Evolutionary conservation across 176 grass and related monocot species (phyloP), one percentile per base, ranked within the genome.

Genomic region (barley (Hordeum vulgare)): DNA sequence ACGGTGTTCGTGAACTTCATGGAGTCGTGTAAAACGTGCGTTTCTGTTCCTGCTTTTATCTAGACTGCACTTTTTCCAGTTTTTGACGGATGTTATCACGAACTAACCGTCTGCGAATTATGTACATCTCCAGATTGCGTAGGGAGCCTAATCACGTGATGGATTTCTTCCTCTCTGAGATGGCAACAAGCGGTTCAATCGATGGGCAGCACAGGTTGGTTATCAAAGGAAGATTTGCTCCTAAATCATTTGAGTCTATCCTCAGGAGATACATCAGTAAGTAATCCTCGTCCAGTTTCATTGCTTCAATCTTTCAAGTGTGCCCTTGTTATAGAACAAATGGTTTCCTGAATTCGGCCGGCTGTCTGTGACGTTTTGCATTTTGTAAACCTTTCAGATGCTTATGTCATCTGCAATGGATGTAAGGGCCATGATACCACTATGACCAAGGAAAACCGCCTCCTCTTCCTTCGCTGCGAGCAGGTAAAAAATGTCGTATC

Each of bases 1-100:
- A 98, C 90, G 8, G 92, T 98, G 35, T 98, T 98, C 74, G 90
- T 95, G 18, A 95, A 98, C 80, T 98, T 98, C 28, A 98, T 98
- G 92, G 95, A 93, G 35, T 78, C 91, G 15, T 98, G 92, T 56
- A 88, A 91, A 82, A 98, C 66, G 92, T 91, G 77, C 28, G 77
- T 77, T 71, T 84, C 15, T 3, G 12, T 0, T 20, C 53, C 7
- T 17, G 0, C 13, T 5, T 72, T 41, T 7, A 58, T 15, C 82
- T 58, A 1, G 35, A 47, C 5, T 29, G 21, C 9, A 25, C 17
- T 72, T 72, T 1, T 20, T 9, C 24, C 9, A 9, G 15, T n/a
- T 0, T 49, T 21, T 9, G 51, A 37, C 33, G 29, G 23, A 65
- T 33, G 3, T 21, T 75, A 44, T 28, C 23, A 57, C 27, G n/a